Evolutionary conservation across 129 eudicot species (phyloP), one percentile per base, ranked within the genome.

Genomic region (Flaveria trinervia): DNA sequence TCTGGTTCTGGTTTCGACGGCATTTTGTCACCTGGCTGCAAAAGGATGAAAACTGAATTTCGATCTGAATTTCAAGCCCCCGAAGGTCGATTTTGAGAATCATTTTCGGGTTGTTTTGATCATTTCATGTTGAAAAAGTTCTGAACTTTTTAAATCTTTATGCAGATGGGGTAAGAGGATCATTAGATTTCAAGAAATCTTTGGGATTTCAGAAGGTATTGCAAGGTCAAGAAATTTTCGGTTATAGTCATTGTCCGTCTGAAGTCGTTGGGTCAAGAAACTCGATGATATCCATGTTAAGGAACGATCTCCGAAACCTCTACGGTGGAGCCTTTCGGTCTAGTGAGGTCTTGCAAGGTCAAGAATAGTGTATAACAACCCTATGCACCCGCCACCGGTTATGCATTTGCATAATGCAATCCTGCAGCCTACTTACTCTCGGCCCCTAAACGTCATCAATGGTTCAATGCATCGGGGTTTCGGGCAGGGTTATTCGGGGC

Each of bases 181-280:
- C 76, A 69, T 75, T 88, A 66, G 92, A 88, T 86, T 91, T 89
- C 65, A 89, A 80, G 86, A 93, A 91, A 82, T 87, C 94, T 18
- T 46, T 74, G 73, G 66, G 97, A 80, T 89, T 87, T 92, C 90
- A 85, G 81, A 89, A 94, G 98, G 98, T 94, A 93, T 91, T 94
- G 98, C 98, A 94, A 94, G 98, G 98, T 94, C 98, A 94, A 94
- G 98, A 94, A 94, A 90, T 91, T 62, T 67, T 81, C 72, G 85
- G 96, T 68, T 85, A 36, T 36, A 36, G 85, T 82, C 70, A 68
- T 77, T 59, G 82, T 78, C 80, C 85, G 18, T 71, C 70, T 68
- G 85, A 74, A 56, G 41, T 36, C 7, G 7, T 36, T 5, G 41
- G 41, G 41, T 36, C 41, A 5, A 36, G 41, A 5, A 4, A 36